A percentile compares a stretch with the other conserved stretches of the same genome.
phyloP scores from a whole-genome alignment of 768 basidiomycete species.

The Lactifluus volemus region DNA sequence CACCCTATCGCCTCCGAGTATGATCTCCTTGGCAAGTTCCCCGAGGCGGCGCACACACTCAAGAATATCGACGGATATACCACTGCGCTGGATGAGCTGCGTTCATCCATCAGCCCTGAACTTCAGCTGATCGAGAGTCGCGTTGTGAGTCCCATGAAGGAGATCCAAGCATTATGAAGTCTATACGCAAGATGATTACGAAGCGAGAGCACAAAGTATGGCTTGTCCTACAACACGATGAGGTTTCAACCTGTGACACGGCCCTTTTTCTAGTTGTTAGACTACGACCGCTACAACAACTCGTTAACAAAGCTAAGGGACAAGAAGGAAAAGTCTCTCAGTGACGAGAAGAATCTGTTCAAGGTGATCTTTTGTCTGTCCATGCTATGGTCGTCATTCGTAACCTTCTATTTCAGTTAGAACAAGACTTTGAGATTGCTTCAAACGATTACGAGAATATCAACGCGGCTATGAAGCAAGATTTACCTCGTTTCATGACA shows the following conservation, averaged over 20 bases:
- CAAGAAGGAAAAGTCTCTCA: conserved; percentile 96
- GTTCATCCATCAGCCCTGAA: conserved; percentile 73
- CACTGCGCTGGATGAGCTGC: conserved; percentile 73
- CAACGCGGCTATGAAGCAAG: conserved; percentile 82
- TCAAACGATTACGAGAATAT: conserved; percentile 91
- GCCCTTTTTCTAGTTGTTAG: conserved; percentile 52
- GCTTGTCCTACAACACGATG: conserved; percentile 4
- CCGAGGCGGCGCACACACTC: conserved; percentile 69
- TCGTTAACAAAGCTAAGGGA: conserved; percentile 91
- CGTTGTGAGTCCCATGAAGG: conserved; percentile 79
- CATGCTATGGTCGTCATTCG: not conserved
- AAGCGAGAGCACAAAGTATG: conserved; percentile 93
- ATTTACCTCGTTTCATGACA: conserved; percentile 87
- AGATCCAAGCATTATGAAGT: conserved; percentile 82
- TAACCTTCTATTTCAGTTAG: conserved; percentile 43
- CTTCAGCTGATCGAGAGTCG: conserved; percentile 89
- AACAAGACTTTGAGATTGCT: conserved; percentile 92
- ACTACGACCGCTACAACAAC: conserved; percentile 96
- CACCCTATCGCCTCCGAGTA: conserved; percentile 67
- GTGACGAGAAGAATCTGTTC: conserved; percentile 95
- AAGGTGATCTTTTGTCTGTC: conserved; percentile 46
- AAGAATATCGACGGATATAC: conserved; percentile 68
- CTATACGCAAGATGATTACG: conserved; percentile 86
- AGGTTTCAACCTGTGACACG: not conserved
- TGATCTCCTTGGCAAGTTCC: conserved; percentile 69